Percentiles rank a stretch among this genome's conserved stretches.
Evolutionary conservation across 2,329 filamentous ascomycete genomes (phyloP).

Genomic region (Calonectria naviculata): DNA sequence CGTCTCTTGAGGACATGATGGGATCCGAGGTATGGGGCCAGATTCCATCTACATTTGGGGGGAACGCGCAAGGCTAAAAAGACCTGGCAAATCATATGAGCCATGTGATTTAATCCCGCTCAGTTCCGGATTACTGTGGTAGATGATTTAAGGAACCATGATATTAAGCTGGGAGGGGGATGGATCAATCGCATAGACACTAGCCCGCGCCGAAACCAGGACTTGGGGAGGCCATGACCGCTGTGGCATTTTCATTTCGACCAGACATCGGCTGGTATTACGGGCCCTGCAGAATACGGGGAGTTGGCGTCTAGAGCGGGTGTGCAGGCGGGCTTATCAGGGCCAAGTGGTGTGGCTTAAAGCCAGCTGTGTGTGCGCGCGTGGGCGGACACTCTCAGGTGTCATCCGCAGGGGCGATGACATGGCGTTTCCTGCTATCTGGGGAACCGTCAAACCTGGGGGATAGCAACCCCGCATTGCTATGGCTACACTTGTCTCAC

Average conservation of each 20-base stretch:
- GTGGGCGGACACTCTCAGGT: not conserved
- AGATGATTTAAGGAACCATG: constrained; percentile 8
- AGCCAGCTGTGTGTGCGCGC: not conserved
- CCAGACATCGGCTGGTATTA: not conserved
- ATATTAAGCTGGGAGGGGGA: constrained; percentile 19
- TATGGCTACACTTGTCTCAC: constrained; percentile 14
- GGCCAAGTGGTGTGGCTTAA: constrained; percentile 7
- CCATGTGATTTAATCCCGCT: not conserved
- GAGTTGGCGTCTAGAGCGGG: not conserved
- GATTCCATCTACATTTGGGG: not conserved
- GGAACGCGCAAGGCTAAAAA: constrained; percentile 1
- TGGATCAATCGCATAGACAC: constrained; percentile 2
- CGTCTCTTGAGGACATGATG: constrained; percentile 40
- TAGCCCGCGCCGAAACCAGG: not conserved
- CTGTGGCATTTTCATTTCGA: not conserved
- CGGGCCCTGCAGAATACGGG: not conserved
- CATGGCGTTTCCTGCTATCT: constrained; percentile 3
- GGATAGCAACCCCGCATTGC: constrained; percentile 18
- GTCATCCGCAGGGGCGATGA: not conserved
- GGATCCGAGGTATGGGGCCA: constrained; percentile 35
- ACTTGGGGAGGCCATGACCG: not conserved
- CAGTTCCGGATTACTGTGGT: constrained; percentile 19
- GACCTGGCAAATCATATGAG: constrained; percentile 5
- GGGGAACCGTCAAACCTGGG: constrained; percentile 21
- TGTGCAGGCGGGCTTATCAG: constrained; percentile 13